Percentiles rank a stretch among this genome's conserved stretches.
Conservation (phyloP, 1,284 basidiomycete genomes). For the Dichomitus squalens region DNA sequence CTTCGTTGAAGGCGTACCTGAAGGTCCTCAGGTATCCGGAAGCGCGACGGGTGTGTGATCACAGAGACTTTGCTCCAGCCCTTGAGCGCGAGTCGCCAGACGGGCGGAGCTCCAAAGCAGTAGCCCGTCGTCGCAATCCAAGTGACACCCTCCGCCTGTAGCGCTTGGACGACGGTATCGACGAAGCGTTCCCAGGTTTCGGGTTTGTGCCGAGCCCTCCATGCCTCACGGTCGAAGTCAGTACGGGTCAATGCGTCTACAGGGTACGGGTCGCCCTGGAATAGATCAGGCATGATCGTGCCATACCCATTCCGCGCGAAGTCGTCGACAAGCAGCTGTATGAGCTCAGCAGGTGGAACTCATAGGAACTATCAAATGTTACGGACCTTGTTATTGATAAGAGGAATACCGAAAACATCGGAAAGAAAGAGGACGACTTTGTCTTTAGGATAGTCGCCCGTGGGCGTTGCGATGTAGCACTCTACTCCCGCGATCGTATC, state of each 20-base stretch:
- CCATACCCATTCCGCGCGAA: slow-evolving; percentile 76
- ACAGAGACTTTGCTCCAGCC: slow-evolving; percentile 54
- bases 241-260: slow-evolving; percentile 35
- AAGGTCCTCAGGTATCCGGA: slow-evolving; percentile 63
- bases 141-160: slow-evolving; percentile 61
- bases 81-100: slow-evolving; percentile 70
- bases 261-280: slow-evolving; percentile 60
- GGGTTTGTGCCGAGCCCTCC: slow-evolving; percentile 51
- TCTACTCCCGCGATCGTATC: slow-evolving; percentile 50
- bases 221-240: slow-evolving; percentile 46
- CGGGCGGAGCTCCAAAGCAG: slow-evolving; percentile 64
- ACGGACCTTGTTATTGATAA: slow-evolving; percentile 53
- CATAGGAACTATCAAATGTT: not conserved
- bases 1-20: slow-evolving; percentile 43
- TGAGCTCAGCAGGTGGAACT: not conserved
- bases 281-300: slow-evolving; percentile 58
- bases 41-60: slow-evolving; percentile 69
- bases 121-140: slow-evolving; percentile 65
- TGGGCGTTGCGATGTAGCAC: slow-evolving; percentile 54
- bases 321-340: slow-evolving; percentile 67
- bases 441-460: slow-evolving; percentile 50
- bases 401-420: slow-evolving; percentile 68
- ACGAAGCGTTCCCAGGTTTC: slow-evolving; percentile 52
- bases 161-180: slow-evolving; percentile 57
- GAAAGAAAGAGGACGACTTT: slow-evolving; percentile 60